Evolutionary conservation across 2,329 filamentous ascomycete genomes (phyloP).

Genomic region (Apiospora rasikravindrae): DNA sequence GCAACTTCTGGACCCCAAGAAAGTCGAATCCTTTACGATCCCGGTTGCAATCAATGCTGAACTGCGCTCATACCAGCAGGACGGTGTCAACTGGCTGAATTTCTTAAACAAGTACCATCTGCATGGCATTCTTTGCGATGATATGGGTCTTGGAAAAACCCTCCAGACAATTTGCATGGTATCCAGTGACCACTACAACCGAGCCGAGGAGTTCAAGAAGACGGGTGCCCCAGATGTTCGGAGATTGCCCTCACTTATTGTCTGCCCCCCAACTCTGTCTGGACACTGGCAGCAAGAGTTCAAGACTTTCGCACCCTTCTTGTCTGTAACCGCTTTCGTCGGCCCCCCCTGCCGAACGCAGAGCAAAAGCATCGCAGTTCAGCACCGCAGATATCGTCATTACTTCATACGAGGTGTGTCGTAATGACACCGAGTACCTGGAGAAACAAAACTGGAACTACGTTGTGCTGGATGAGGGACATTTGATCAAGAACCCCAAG

Average conservation of each 20-base stretch:
- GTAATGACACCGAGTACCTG: conserved; percentile 90
- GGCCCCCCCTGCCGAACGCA: conserved; percentile 84
- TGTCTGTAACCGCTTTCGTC: conserved; percentile 88
- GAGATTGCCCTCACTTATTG: conserved; percentile 86
- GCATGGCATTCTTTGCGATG: conserved; percentile 97
- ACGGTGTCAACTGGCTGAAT: conserved; percentile 97
- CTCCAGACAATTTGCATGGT: conserved; percentile 97
- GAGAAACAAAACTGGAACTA: conserved; percentile 93
- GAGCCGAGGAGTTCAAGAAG: conserved; percentile 87
- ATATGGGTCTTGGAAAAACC: conserved; percentile 99
- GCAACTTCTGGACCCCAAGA: conserved; percentile 94
- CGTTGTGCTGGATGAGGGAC: conserved; percentile 93
- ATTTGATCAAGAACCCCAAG: conserved; percentile 98
- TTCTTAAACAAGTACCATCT: conserved; percentile 98
- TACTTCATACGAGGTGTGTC: conserved; percentile 96
- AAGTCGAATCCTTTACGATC: conserved; percentile 91
- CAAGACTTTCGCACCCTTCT: conserved; percentile 92
- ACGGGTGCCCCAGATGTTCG: conserved; percentile 80
- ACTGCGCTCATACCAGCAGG: conserved; percentile 95
- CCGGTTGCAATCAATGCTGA: conserved; percentile 97
- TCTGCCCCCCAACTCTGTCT: conserved; percentile 94
- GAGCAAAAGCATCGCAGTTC: conserved; percentile 71
- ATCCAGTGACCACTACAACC: conserved; percentile 93
- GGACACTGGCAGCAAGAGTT: conserved; percentile 99
- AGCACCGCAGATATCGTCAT: conserved; percentile 88